Percentiles rank a stretch among this genome's conserved stretches.
phyloP scores from a whole-genome alignment of 768 basidiomycete species.

The Russula sp. region DNA sequence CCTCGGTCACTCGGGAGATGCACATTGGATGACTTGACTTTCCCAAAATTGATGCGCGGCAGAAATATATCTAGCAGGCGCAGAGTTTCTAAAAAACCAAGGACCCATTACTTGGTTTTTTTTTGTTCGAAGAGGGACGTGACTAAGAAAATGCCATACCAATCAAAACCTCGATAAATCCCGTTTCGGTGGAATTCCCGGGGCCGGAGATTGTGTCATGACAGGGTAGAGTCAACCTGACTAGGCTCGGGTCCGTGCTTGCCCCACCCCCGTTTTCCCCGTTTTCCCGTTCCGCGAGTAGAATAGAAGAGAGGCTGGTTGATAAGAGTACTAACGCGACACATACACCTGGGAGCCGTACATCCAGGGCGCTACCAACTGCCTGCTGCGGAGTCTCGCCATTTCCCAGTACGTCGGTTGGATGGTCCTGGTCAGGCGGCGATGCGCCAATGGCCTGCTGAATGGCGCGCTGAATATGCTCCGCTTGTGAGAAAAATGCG shows the following conservation, averaged over 20 bases:
- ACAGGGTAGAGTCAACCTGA: slow-evolving; percentile 8
- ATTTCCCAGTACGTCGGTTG: neutral
- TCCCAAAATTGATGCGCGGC: slow-evolving; percentile 79
- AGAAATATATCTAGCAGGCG: slow-evolving; percentile 73
- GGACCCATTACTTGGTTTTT: neutral
- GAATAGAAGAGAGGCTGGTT: slow-evolving; percentile 16
- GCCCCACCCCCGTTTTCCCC: slow-evolving; percentile 4
- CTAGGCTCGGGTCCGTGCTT: neutral
- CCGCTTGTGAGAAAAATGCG: slow-evolving; percentile 6
- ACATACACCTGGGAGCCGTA: slow-evolving; percentile 20
- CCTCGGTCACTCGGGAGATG: neutral
- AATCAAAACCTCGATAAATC: slow-evolving; percentile 26
- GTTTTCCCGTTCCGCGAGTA: slow-evolving; percentile 16
- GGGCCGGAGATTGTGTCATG: slow-evolving; percentile 11
- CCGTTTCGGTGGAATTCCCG: slow-evolving; percentile 12
- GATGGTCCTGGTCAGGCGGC: neutral
- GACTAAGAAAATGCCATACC: slow-evolving; percentile 18
- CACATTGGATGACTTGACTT: slow-evolving; percentile 37
- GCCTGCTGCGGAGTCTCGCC: neutral
- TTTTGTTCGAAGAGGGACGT: neutral
- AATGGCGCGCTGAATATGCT: slow-evolving; percentile 10
- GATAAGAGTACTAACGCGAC: slow-evolving; percentile 20
- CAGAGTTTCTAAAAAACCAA: slow-evolving; percentile 51
- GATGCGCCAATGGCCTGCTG: slow-evolving; percentile 9
- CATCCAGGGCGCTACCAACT: slow-evolving; percentile 6